These are phyloP conservation scores for Astragalus glycyphyllos DNA, from an alignment of 306 rosid species.

Conservation along the genomic window DNA sequence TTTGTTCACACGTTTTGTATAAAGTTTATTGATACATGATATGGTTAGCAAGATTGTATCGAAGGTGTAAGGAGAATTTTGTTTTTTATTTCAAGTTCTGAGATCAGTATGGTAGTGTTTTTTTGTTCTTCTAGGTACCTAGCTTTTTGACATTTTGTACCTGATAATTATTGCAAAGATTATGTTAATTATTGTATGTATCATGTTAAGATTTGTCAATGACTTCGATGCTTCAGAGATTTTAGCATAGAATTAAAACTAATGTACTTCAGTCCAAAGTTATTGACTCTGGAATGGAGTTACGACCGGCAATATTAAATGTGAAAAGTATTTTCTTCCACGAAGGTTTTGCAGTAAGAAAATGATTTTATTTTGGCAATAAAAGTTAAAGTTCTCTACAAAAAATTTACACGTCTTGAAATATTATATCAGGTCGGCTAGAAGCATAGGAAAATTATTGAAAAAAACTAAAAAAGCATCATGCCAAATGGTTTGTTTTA, in stretches of 20 bases:
- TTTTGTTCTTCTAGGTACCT: background rate
- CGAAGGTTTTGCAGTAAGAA: background rate
- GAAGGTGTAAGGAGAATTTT: slow-evolving; percentile 45
- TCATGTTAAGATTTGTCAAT: slow-evolving; percentile 1
- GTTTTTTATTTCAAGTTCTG: background rate
- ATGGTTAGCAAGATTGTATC: background rate
- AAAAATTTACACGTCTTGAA: background rate
- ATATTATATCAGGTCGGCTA: background rate
- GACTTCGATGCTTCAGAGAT: background rate
- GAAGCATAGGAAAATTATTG: background rate
- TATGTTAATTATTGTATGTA: background rate
- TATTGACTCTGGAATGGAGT: slow-evolving; percentile 19
- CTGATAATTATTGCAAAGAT: slow-evolving; percentile 3
- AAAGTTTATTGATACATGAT: slow-evolving; percentile 13
- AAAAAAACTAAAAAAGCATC: background rate
- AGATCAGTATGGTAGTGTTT: background rate
- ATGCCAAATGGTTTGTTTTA: slow-evolving; percentile 32
- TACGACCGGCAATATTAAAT: background rate
- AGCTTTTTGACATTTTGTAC: slow-evolving; percentile 17
- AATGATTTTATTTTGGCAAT: background rate
- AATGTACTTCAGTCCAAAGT: slow-evolving; percentile 28
- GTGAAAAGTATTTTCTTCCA: background rate
- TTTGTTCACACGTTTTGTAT: background rate
- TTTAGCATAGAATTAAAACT: background rate
- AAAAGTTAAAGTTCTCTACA: background rate